phyloP scores from a whole-genome alignment of 441 rosid genomes.

The Adansonia grandidieri region DNA sequence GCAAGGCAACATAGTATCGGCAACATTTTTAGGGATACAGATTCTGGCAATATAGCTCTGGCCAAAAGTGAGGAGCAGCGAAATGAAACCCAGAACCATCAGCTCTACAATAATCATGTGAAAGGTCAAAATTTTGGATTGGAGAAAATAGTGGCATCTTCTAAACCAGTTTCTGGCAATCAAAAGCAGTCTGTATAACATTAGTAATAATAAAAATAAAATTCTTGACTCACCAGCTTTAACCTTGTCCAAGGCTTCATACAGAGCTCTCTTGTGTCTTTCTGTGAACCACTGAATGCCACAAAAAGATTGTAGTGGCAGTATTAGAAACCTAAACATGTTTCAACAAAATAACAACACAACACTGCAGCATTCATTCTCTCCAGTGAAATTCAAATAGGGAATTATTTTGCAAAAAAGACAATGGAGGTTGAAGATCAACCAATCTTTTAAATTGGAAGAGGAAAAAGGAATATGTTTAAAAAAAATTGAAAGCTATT shows the following conservation, averaged over 20 bases:
- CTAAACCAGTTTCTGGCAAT: background rate
- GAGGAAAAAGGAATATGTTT: no score
- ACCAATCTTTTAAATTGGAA: no score
- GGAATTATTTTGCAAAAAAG: slow-evolving; percentile 20
- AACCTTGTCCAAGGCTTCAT: slow-evolving; percentile 87
- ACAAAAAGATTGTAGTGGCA: background rate
- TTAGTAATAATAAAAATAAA: background rate
- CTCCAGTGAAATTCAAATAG: background rate
- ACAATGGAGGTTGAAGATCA: no score
- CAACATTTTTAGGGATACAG: slow-evolving; percentile 64
- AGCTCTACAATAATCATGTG: slow-evolving; percentile 60
- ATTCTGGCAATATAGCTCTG: slow-evolving; percentile 61
- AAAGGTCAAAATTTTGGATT: background rate
- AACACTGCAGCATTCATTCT: background rate
- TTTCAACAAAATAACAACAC: background rate
- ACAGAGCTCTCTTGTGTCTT: slow-evolving; percentile 77
- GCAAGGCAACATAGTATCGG: slow-evolving; percentile 78
- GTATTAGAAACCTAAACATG: background rate
- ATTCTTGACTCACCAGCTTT: slow-evolving; percentile 63
- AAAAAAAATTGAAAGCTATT: no score
- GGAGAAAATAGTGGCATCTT: background rate
- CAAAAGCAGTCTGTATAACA: background rate
- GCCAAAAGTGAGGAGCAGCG: slow-evolving; percentile 81
- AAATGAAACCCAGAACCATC: slow-evolving; percentile 93
- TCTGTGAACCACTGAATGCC: slow-evolving; percentile 71